Evolutionary conservation across 1,139 yeast genomes (phyloP).

Genomic region (Debaryomycetaceae sp.): DNA sequence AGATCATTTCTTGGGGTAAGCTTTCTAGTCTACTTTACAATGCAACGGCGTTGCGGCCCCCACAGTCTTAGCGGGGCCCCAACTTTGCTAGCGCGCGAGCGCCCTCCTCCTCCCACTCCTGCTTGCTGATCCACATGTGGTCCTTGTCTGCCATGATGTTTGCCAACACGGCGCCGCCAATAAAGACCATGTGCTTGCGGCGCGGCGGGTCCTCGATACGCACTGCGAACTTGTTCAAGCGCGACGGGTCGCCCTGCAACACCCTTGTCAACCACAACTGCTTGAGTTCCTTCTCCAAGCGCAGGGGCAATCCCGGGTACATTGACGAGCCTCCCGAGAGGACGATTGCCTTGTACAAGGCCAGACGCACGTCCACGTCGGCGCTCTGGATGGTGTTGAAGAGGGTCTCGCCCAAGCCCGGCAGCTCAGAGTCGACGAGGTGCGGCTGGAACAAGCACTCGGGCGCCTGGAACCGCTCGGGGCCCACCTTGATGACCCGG

Average conservation of each 20-base stretch:
- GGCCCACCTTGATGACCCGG: constrained; percentile 84
- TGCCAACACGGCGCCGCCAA: constrained; percentile 98
- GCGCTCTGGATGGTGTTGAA: constrained; percentile 92
- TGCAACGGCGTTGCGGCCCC: no score
- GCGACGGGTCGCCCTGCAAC: constrained; percentile 73
- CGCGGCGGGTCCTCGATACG: constrained; percentile 98
- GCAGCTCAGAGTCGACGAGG: constrained; percentile 94
- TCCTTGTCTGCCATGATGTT: constrained; percentile 97
- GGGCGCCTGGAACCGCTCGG: constrained; percentile 96
- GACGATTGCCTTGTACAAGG: constrained; percentile 85
- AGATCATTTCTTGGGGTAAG: no score
- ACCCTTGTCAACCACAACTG: constrained; percentile 92
- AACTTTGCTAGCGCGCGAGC: constrained; percentile 73
- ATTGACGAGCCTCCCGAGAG: constrained; percentile 95
- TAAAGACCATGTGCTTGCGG: constrained; percentile 97
- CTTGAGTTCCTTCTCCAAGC: constrained; percentile 90
- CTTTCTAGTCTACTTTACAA: no score
- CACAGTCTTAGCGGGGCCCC: constrained; percentile 93
- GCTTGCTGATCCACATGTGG: constrained; percentile 94
- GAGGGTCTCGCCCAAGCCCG: constrained; percentile 88
- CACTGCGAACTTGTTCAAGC: constrained; percentile 86
- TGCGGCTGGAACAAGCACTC: constrained; percentile 97
- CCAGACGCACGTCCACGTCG: constrained; percentile 84
- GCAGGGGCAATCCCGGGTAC: constrained; percentile 97
- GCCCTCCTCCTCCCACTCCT: constrained; percentile 98